Evolutionary conservation across 2,329 filamentous ascomycete species (phyloP).

Genomic region (Ophiostoma sp.): DNA sequence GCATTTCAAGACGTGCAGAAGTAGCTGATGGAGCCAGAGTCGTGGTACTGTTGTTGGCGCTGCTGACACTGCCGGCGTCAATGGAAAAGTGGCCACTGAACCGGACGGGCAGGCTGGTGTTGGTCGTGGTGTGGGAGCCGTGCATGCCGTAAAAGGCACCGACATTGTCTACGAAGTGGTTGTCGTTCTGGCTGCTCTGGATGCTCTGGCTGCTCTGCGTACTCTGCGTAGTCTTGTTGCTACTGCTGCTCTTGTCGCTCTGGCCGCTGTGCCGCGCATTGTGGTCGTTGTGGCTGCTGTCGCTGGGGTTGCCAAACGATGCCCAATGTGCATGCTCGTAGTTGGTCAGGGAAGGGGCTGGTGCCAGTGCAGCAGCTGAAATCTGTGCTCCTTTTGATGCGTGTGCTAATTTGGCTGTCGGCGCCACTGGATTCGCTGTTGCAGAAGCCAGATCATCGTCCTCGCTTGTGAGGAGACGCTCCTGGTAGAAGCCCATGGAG

Average conservation of each 20-base stretch:
- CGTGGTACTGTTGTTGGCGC: neutral
- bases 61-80: constrained; percentile 9
- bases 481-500: constrained; percentile 43
- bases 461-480: constrained; percentile 36
- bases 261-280: constrained; percentile 10
- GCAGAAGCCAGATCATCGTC: constrained; percentile 16
- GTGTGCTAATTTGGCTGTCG: neutral
- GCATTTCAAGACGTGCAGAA: constrained; percentile 16
- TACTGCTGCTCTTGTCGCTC: constrained; percentile 22
- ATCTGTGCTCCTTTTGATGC: neutral
- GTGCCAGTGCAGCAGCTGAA: neutral
- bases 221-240: neutral
- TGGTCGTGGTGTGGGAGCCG: constrained; percentile 1
- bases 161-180: neutral
- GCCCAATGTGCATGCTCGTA: constrained; percentile 2
- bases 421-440: neutral
- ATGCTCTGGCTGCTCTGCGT: neutral
- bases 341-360: neutral
- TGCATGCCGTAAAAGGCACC: constrained; percentile 13
- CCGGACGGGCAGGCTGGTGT: neutral
- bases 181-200: constrained; percentile 7
- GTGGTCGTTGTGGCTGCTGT: constrained; percentile 2
- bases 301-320: neutral
- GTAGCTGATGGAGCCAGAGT: neutral
- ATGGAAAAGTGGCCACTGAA: constrained; percentile 5